These are phyloP conservation scores for Macrolepiota fuliginosa DNA, from an alignment of 768 basidiomycete genomes.

Conservation along the genomic window DNA sequence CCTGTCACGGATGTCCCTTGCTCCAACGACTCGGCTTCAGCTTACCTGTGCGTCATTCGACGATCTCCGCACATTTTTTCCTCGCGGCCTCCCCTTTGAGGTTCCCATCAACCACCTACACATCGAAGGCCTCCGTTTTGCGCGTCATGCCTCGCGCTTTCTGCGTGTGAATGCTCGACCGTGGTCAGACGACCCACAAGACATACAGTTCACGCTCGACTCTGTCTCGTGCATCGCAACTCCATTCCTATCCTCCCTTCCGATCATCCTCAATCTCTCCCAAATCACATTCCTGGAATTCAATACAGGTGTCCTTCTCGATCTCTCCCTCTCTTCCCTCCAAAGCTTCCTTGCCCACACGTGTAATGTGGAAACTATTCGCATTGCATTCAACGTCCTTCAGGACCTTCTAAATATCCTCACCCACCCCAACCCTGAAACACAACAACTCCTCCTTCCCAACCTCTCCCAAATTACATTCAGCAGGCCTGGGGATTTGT, in stretches of 20 bases:
- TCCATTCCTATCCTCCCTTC: slow-evolving; percentile 6
- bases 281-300: slow-evolving; percentile 30
- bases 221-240: slow-evolving; percentile 19
- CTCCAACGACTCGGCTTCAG: slow-evolving; percentile 25
- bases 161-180: slow-evolving; percentile 14
- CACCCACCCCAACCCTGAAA: slow-evolving; percentile 1
- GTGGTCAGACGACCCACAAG: slow-evolving; percentile 21
- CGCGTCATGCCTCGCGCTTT: slow-evolving; percentile 23
- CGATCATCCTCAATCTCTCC: slow-evolving; percentile 19
- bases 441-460: slow-evolving; percentile 20
- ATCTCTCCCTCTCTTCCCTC: slow-evolving; percentile 20
- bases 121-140: slow-evolving; percentile 18
- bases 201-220: slow-evolving; percentile 22
- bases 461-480: slow-evolving; percentile 27
- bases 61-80: slow-evolving; percentile 27
- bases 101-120: slow-evolving; percentile 8
- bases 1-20: slow-evolving; percentile 21
- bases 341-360: slow-evolving; percentile 19
- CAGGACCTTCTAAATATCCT: slow-evolving; percentile 23
- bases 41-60: slow-evolving; percentile 24
- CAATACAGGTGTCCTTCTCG: slow-evolving; percentile 25
- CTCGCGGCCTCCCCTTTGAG: slow-evolving; percentile 20
- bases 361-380: slow-evolving; percentile 22
- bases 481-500: slow-evolving; percentile 28
- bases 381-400: slow-evolving; percentile 29